Base-by-base conservation (phyloP, 179 eudicot genomes). In the Amaranthus tricolor region DNA sequence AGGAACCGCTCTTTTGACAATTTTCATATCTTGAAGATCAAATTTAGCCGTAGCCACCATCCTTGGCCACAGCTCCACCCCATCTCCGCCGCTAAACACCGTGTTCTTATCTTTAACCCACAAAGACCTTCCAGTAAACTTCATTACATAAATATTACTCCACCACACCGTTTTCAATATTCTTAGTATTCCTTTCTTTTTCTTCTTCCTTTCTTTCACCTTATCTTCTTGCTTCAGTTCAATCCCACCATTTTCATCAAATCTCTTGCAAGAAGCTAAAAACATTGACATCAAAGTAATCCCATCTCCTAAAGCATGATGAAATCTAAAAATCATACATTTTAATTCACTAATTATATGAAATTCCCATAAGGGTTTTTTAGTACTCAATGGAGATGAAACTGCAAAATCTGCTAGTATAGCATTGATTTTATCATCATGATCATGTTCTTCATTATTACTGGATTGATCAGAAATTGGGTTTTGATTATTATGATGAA, bases 21-120 rank as follows among this genome's bases (percentile, higher is more conserved):
- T 60, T 70, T 89, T 91, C 89, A 93, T 85, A 62, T 93, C 96
- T 3, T 85, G 85, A 57, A 93, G 78, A 48, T 67, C 51, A 77
- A 93, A 93, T 82, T 77, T 93, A 2, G 98, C 94, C 0, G 94
- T 88, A 2, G 82, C 92, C 52, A 82, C 72, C 82, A 66, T 79
- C 82, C 93, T 76, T 9, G 93, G 93, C 93, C 97, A 90, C 9
- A 88, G 76, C 85, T 91, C 92, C 84, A 91, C 98, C 73, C 96
- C 91, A 5, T 78, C 90, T 0, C 98, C 94, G 47, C 98, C 98
- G 43, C 89, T 88, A 11, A 93, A 17, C 54, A 81, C 84, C 51
- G 90, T 88, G 81, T 76, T 69, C 78, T 69, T 68, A 57, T 93
- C 98, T n/a, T 24, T 78, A 62, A 82, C 69, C 92, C 94, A 88